Conservation (phyloP, 2,329 filamentous ascomycete genomes). For the Hypomyces rosellus region DNA sequence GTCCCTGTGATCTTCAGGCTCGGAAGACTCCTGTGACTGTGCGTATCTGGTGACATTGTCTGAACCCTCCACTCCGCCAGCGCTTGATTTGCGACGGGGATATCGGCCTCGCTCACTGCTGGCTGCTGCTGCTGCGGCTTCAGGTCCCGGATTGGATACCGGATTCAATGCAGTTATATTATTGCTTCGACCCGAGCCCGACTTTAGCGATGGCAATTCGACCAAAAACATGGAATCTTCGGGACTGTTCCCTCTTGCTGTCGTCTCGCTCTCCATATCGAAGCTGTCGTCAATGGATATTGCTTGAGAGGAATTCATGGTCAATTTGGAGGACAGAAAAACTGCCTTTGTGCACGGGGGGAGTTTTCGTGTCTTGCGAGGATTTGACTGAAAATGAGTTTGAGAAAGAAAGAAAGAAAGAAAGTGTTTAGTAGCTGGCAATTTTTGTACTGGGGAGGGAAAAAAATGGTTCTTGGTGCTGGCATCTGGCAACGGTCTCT, state of each 20-base stretch:
- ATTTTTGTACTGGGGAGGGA: no score
- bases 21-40: not conserved
- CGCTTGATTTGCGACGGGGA: not conserved
- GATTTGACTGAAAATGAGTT: no score
- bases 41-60: not conserved
- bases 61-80: not conserved
- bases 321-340: not conserved
- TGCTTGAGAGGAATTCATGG: not conserved
- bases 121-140: no score
- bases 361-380: not conserved
- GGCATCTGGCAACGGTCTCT: no score
- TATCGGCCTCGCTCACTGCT: constrained; percentile 25
- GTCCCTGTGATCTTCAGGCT: not conserved
- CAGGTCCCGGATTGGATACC: no score
- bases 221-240: not conserved
- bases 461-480: no score
- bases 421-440: no score
- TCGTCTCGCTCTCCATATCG: not conserved
- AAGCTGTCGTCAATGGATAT: not conserved
- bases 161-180: no score
- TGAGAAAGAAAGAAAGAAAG: no score
- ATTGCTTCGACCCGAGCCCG: no score
- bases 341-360: not conserved
- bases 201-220: not conserved
- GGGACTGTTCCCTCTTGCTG: not conserved